These are phyloP conservation scores for Cytospora piceicola DNA, from an alignment of 2,329 filamentous ascomycete genomes.

Conservation along the genomic window DNA sequence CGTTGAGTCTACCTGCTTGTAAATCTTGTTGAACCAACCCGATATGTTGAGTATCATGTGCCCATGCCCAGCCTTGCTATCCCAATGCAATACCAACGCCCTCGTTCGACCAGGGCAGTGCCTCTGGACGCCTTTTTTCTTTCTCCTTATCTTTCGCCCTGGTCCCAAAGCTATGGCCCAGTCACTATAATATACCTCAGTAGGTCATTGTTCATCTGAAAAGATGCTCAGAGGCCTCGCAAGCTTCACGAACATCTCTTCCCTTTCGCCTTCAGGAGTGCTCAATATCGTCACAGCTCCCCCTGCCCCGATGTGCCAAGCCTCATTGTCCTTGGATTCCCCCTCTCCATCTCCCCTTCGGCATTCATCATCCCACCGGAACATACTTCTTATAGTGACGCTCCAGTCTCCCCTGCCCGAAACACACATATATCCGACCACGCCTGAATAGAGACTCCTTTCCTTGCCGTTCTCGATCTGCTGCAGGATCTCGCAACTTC, in stretches of 20 bases:
- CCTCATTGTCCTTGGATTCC: conserved; percentile 48
- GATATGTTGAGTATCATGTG: conserved; percentile 37
- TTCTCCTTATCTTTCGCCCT: no score
- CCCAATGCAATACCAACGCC: conserved; percentile 23
- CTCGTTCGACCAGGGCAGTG: neutral
- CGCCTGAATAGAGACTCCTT: conserved; percentile 82
- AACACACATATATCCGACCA: conserved; percentile 87
- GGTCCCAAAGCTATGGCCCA: neutral
- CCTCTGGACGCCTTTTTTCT: neutral
- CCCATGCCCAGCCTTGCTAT: conserved; percentile 10
- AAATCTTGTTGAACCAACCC: conserved; percentile 29
- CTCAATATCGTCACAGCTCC: conserved; percentile 88
- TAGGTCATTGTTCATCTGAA: conserved; percentile 34
- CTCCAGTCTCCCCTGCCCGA: conserved; percentile 87
- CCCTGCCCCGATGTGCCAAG: conserved; percentile 86
- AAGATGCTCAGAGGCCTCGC: conserved; percentile 60
- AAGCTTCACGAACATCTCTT: conserved; percentile 86
- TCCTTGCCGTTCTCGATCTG: conserved; percentile 66
- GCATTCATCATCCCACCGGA: conserved; percentile 70
- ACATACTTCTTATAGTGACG: conserved; percentile 85
- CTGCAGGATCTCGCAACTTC: conserved; percentile 81
- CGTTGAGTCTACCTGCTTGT: conserved; percentile 33
- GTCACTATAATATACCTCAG: conserved; percentile 8
- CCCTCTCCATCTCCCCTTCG: conserved; percentile 43
- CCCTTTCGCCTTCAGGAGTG: conserved; percentile 77